Conservation (phyloP, 163 green algal species). For the Scenedesmus sp. region DNA sequence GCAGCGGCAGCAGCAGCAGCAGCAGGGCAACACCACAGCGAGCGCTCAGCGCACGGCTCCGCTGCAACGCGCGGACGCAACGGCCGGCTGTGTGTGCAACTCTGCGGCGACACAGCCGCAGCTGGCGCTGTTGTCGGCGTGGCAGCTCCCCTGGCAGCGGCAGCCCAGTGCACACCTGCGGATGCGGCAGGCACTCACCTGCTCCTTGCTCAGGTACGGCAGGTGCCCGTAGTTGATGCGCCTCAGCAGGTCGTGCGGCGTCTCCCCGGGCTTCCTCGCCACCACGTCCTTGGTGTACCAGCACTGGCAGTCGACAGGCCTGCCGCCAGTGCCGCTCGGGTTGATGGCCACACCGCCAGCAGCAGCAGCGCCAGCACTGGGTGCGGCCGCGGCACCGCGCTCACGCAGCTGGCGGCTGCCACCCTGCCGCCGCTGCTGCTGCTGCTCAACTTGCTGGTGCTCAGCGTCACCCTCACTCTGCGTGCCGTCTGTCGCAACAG, state of each 20-base stretch:
- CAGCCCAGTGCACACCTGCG: neutral
- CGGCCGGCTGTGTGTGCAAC: too few species aligned
- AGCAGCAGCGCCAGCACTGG: neutral
- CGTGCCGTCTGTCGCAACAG: neutral
- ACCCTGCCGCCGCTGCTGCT: too few species aligned
- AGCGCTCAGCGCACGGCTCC: too few species aligned
- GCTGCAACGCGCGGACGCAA: too few species aligned
- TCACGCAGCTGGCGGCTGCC: constrained; percentile 9
- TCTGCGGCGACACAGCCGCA: too few species aligned
- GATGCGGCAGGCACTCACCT: neutral
- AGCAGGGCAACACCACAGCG: neutral
- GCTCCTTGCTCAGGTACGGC: constrained; percentile 13
- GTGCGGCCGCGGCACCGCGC: neutral
- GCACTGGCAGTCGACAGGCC: neutral
- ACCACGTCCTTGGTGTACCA: constrained; percentile 12
- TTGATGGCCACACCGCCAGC: neutral
- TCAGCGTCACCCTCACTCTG: neutral
- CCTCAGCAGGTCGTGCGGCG: constrained; percentile 37
- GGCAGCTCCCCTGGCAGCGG: too few species aligned
- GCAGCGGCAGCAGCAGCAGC: neutral
- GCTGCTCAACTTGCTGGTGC: neutral
- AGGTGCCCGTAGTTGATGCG: constrained; percentile 34
- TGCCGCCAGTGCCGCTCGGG: neutral
- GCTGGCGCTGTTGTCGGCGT: neutral
- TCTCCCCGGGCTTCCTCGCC: neutral